Conservation (phyloP, 345 rosid species). For the Stellera chamaejasme region DNA sequence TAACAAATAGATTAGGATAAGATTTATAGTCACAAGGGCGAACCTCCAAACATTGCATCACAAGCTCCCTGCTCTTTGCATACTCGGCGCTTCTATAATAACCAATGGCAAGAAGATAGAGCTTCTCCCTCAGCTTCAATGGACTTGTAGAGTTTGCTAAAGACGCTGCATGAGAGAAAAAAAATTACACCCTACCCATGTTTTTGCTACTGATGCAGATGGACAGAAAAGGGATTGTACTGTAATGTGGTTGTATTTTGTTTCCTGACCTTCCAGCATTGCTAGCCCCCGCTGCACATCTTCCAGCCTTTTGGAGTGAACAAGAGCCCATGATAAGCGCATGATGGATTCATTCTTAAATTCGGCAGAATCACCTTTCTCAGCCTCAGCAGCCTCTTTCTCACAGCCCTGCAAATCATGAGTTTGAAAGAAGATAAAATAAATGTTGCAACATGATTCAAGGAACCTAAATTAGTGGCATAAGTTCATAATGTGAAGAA, state of each 20-base stretch:
- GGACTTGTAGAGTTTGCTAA: constrained; percentile 30
- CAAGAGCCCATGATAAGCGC: constrained; percentile 83
- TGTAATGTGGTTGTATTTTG: not conserved
- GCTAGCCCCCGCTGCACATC: constrained; percentile 78
- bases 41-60: constrained; percentile 65
- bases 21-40: not conserved
- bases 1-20: constrained; percentile 1
- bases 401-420: constrained; percentile 52
- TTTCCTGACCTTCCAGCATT: constrained; percentile 65
- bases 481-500: no score
- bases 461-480: no score
- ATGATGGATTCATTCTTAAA: constrained; percentile 45
- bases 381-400: constrained; percentile 57
- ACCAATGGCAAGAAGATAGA: constrained; percentile 81
- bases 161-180: constrained; percentile 27
- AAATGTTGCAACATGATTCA: not conserved
- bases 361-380: constrained; percentile 38
- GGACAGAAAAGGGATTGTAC: not conserved
- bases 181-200: not conserved
- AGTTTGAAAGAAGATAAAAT: not conserved
- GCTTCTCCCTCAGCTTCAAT: constrained; percentile 49
- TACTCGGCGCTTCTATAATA: constrained; percentile 61
- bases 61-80: constrained; percentile 64
- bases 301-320: constrained; percentile 51
- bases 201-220: constrained; percentile 5